Evolutionary conservation across 2,329 filamentous ascomycete genomes (phyloP).

Genomic region (Emmonsiellopsis sp.): DNA sequence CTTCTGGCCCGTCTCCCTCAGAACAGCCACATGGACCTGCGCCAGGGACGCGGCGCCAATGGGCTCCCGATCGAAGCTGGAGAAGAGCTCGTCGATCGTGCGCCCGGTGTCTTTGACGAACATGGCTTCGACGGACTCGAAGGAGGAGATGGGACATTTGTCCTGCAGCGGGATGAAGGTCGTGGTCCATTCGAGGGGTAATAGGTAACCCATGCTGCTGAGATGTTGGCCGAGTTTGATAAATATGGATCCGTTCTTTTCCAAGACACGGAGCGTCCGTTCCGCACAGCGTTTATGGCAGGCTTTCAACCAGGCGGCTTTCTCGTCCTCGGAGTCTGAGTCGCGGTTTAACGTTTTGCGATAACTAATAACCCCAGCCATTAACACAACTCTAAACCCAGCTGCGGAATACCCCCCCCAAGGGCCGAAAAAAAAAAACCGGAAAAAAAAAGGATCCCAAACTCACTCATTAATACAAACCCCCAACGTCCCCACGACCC

Average conservation of each 20-base stretch:
- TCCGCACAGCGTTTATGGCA: conserved; percentile 91
- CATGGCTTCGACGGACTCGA: conserved; percentile 79
- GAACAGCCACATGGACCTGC: conserved; percentile 81
- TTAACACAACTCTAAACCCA: conserved; percentile 1
- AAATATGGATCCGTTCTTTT: conserved; percentile 96
- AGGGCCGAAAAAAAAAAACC: conserved; percentile 7
- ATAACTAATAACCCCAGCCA: conserved; percentile 52
- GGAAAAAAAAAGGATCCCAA: background rate
- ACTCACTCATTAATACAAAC: conserved; percentile 83
- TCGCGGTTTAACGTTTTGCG: conserved; percentile 67
- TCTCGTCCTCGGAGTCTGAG: conserved; percentile 53
- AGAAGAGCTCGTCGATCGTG: conserved; percentile 73
- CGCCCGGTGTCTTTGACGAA: conserved; percentile 74
- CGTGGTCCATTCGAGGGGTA: conserved; percentile 84
- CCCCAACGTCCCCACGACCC: conserved; percentile 65
- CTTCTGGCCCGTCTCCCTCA: conserved; percentile 71
- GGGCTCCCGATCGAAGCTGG: conserved; percentile 67
- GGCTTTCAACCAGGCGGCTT: conserved; percentile 59
- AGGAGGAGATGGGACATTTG: conserved; percentile 85
- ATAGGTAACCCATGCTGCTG: conserved; percentile 89
- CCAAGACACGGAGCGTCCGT: conserved; percentile 74
- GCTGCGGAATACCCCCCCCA: conserved; percentile 2
- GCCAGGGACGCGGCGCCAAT: conserved; percentile 91
- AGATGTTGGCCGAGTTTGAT: conserved; percentile 96
- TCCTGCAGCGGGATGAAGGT: conserved; percentile 96